Percentiles rank a stretch among this genome's conserved stretches.
Evolutionary conservation across 768 basidiomycete genomes (phyloP).

Genomic region (Leccinum variicolor): DNA sequence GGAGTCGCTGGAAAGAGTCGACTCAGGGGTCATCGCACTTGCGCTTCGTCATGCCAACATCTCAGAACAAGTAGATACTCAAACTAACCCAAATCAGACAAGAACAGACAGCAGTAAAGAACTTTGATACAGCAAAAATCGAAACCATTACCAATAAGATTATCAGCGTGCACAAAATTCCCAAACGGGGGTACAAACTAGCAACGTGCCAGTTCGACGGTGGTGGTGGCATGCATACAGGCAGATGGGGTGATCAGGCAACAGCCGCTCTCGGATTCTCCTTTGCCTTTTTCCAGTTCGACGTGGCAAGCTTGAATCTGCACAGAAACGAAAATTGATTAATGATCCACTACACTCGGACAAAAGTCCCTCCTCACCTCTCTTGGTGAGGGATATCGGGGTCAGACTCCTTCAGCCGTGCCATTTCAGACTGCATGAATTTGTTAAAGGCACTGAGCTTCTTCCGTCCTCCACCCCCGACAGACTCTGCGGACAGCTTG

Average conservation of each 20-base stretch:
- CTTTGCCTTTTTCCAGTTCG: slow-evolving; percentile 75
- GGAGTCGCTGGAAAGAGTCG: slow-evolving; percentile 23
- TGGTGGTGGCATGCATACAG: slow-evolving; percentile 4
- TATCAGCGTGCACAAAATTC: slow-evolving; percentile 8
- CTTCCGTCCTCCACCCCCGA: slow-evolving; percentile 51
- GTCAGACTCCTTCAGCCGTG: slow-evolving; percentile 71
- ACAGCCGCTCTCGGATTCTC: slow-evolving; percentile 52
- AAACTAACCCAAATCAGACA: slow-evolving; percentile 2
- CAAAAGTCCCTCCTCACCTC: slow-evolving; percentile 40
- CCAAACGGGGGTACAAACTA: slow-evolving; percentile 18
- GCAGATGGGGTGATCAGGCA: slow-evolving; percentile 16
- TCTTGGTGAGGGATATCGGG: slow-evolving; percentile 73
- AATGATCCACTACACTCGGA: background rate
- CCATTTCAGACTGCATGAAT: slow-evolving; percentile 78
- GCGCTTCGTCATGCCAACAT: slow-evolving; percentile 5
- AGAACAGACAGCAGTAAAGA: slow-evolving; percentile 3
- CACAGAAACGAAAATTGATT: background rate
- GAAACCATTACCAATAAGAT: slow-evolving; percentile 33
- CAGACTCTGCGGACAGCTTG: slow-evolving; percentile 42
- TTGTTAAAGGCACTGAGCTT: slow-evolving; percentile 74
- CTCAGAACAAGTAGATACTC: slow-evolving; percentile 8
- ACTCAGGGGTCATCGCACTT: slow-evolving; percentile 16
- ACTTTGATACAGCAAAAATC: slow-evolving; percentile 16
- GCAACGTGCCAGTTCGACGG: slow-evolving; percentile 9
- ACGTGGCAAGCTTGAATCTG: slow-evolving; percentile 70